Evolutionary conservation across 352 stramenopile genomes (phyloP).

Genomic region (Phytophthora rubi): DNA sequence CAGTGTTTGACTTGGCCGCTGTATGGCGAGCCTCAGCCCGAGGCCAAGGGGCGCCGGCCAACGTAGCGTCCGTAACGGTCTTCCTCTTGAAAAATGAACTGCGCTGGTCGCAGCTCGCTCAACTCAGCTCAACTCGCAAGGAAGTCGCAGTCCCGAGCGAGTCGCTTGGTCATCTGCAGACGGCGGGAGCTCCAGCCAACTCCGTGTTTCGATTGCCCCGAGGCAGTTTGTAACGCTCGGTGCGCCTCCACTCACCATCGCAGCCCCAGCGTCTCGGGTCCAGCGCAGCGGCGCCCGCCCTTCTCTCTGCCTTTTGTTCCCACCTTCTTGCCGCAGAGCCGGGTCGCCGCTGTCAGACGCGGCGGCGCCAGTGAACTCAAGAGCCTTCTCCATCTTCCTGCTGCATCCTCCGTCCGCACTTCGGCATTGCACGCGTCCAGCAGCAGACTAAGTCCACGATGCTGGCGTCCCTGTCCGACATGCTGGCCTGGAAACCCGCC

Average conservation of each 20-base stretch:
- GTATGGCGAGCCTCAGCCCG: too few relatives aligned
- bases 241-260: constrained; percentile 15
- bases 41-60: constrained; percentile 9
- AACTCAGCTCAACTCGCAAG: not conserved
- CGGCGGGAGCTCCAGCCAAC: not conserved
- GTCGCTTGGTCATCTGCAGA: too few relatives aligned
- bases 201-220: not conserved
- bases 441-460: constrained; percentile 13
- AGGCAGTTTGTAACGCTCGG: constrained; percentile 1
- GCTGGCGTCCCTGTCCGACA: constrained; percentile 42
- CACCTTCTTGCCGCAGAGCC: constrained; percentile 33
- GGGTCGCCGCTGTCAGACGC: constrained; percentile 21
- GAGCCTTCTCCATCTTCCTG: constrained; percentile 31
- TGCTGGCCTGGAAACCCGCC: constrained; percentile 46
- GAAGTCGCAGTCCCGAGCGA: too few relatives aligned
- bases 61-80: constrained; percentile 17
- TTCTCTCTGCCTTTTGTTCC: constrained; percentile 35
- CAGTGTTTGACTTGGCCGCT: constrained; percentile 19
- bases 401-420: constrained; percentile 17
- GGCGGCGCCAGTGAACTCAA: constrained; percentile 15
- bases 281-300: not conserved
- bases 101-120: too few relatives aligned
- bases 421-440: constrained; percentile 22
- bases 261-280: not conserved
- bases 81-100: constrained; percentile 17